Evolutionary conservation across 352 stramenopile genomes (phyloP), one percentile per base, ranked within the genome.

Genomic region (Globisporangium okanoganense): DNA sequence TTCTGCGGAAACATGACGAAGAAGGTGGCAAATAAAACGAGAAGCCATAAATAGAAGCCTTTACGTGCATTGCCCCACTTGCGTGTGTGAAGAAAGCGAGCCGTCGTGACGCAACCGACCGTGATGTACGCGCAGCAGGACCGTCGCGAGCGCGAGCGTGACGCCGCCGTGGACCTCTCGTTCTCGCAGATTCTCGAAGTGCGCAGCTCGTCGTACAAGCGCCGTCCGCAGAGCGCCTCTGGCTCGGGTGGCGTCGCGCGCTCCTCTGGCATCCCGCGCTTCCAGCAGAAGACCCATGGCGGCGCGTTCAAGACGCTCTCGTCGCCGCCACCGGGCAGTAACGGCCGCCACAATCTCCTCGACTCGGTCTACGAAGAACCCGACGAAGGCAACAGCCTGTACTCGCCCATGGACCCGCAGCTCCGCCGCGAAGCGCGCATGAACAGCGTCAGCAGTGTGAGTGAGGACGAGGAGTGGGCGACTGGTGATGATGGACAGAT

Each of bases 171-270:
- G 27, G 83, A 92, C 70, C 65, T 92, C 61, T 88, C 76, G 29
- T 92, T 90, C 66, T 92, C 83, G 58, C 83, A 92, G 68, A 84
- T 92, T 62, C 69, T 92, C 16, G 83, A 92, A 65, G 79, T 69
- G 22, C 77, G 78, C 22, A 89, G 75, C 55, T 80, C 71, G 25
- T 66, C 73, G 33, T 62, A 78, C 50, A 77, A 85, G 31, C 72
- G 86, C 56, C 73, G 71, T 25, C 75, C 72, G 27, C 65, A 64
- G 13, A 47, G 33, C 35, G 35, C 12, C 56, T n/a, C n/a, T n/a
- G 14, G 59, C 60, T 2, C 61, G n/a, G n/a, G n/a, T 71, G 35
- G 20, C 27, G 13, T 54, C 50, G 10, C 58, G 41, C 24, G 58
- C 61, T 18, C 50, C 51, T 44, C 38, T 4, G 31, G 56, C 60